Conservation (phyloP, 2,329 filamentous ascomycete species). For the Cercospora zeae-maydis region DNA sequence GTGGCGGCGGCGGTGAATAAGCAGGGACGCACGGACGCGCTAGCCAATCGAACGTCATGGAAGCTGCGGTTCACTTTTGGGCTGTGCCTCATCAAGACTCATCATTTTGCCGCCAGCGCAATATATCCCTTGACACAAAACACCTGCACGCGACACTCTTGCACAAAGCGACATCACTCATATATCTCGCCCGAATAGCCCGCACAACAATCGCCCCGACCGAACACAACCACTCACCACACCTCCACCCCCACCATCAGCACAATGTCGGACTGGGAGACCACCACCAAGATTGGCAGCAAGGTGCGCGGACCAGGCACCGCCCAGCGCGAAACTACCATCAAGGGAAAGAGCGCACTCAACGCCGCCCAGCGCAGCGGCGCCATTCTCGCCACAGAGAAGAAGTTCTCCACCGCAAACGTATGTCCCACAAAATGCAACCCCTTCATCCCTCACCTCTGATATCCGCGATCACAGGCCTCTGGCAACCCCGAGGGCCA, state of each 20-base stretch:
- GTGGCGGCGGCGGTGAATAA: background rate
- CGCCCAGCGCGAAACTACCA: slow-evolving; percentile 74
- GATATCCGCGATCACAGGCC: slow-evolving; percentile 25
- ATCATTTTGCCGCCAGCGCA: slow-evolving; percentile 1
- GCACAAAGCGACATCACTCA: background rate
- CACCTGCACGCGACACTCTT: background rate
- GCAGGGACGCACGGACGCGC: background rate
- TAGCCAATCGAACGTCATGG: slow-evolving; percentile 3
- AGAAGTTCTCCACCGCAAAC: slow-evolving; percentile 81
- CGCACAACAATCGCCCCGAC: background rate
- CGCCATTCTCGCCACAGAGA: slow-evolving; percentile 76
- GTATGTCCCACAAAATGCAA: slow-evolving; percentile 52
- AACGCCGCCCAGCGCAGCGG: slow-evolving; percentile 87
- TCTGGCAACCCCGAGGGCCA: slow-evolving; percentile 66
- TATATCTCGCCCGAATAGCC: background rate
- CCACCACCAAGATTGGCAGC: slow-evolving; percentile 88
- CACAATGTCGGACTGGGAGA: slow-evolving; percentile 67
- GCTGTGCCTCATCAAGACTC: background rate
- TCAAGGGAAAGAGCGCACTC: slow-evolving; percentile 76
- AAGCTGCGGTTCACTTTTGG: slow-evolving; percentile 2
- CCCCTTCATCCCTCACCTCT: slow-evolving; percentile 26
- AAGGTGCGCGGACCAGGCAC: slow-evolving; percentile 68
- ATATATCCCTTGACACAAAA: background rate
- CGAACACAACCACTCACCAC: background rate
- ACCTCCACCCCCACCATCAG: slow-evolving; percentile 11